Evolutionary conservation across 768 basidiomycete genomes (phyloP).

Genomic region (Mycena amicta): DNA sequence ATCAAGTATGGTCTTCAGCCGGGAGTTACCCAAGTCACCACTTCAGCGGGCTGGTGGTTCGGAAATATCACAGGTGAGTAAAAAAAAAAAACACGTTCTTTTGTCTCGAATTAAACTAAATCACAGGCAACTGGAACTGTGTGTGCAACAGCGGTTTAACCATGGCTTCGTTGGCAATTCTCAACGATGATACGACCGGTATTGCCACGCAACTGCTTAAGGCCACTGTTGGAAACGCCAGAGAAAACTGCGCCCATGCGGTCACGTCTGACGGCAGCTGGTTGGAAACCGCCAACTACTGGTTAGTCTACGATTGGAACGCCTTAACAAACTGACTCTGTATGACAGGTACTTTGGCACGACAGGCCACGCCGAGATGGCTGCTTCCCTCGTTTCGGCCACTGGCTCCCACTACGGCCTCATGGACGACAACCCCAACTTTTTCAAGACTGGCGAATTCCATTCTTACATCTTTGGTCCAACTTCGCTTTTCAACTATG

Average conservation of each 20-base stretch:
- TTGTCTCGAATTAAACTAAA: too few relatives aligned
- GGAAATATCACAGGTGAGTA: too few relatives aligned
- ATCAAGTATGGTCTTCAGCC: constrained; percentile 75
- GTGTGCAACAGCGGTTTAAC: constrained; percentile 92
- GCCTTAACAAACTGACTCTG: too few relatives aligned
- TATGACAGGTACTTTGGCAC: constrained; percentile 1
- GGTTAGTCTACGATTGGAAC: constrained; percentile 58
- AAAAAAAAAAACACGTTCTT: too few relatives aligned
- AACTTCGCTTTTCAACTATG: constrained; percentile 81
- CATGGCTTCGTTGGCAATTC: constrained; percentile 86
- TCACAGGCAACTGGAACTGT: constrained; percentile 97
- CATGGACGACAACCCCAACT: constrained; percentile 66
- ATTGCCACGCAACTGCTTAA: constrained; percentile 67
- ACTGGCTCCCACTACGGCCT: constrained; percentile 85
- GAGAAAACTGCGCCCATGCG: constrained; percentile 70
- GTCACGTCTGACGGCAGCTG: constrained; percentile 81
- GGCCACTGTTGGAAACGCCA: constrained; percentile 72
- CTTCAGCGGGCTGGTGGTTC: constrained; percentile 80
- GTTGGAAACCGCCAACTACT: constrained; percentile 94
- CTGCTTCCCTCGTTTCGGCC: constrained; percentile 79
- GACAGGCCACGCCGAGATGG: constrained; percentile 88
- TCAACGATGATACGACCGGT: constrained; percentile 81
- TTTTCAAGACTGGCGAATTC: constrained; percentile 74
- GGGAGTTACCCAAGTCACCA: constrained; percentile 59
- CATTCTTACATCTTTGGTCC: constrained; percentile 89